Evolutionary conservation across 2,329 filamentous ascomycete genomes (phyloP), one percentile per base, ranked within the genome.

Genomic region (Emmonsia crescens): DNA sequence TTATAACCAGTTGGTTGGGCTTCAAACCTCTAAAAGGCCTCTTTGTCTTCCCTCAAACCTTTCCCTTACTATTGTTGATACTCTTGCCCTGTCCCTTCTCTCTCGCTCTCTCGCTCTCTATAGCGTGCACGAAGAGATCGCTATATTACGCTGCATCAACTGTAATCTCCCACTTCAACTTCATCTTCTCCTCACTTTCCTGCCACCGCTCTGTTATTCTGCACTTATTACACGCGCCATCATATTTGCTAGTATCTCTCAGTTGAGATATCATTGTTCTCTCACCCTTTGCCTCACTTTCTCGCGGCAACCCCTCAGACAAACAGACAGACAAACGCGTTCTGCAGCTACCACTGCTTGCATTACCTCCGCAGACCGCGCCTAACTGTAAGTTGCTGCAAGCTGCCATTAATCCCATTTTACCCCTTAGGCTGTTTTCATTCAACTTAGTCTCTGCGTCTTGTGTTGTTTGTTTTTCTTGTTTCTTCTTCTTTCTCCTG

Each of bases 141-240:
- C 21, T 3, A 27, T 24, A 12, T n/a, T n/a, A n/a, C n/a, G n/a
- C n/a, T 21, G 10, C 12, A 14, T 16, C 46, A n/a, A 12, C 46
- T 24, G 3, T 27, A 16, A 31, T 10, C 12, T 3, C 3, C 12
- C 19, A 6, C 3, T 52, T 5, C 49, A 16, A 19, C 49, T 19
- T 40, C 38, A 12, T n/a, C 29, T 56, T 49, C 27, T 49, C 24
- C 55, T 59, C 46, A 21, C 46, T 44, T 29, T 62, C 40, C 49
- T 52, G 27, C 60, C 56, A 61, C 46, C 31, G 38, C 31, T 36
- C 40, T 31, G 31, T 54, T 60, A 24, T 38, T 57, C 40, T 54
- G 24, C 8, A 60, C 64, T 60, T 19, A 12, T 44, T 55, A 29
- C 33, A 31, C 31, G 33, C 51, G 27, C 14, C n/a, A 19, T 38